A percentile compares a stretch with the other conserved stretches of the same genome.
These are phyloP conservation scores for Xanthoparmelia taractica DNA, from an alignment of 495 filamentous ascomycete species.

Conservation along the genomic window DNA sequence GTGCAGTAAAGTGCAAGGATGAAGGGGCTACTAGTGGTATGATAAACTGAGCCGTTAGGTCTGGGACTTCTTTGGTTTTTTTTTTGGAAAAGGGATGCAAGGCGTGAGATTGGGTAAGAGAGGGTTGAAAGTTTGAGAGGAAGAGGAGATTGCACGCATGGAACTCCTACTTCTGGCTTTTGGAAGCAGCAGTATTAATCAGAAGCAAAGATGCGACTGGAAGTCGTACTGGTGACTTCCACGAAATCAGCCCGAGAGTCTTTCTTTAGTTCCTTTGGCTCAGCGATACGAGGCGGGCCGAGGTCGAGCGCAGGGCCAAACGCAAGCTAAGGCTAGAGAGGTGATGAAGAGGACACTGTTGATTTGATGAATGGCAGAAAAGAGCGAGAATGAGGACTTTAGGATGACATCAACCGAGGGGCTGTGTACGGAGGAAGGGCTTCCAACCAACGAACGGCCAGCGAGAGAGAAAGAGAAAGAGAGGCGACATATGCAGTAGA, in stretches of 20 bases:
- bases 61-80: too few relatives aligned
- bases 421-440: constrained; percentile 5
- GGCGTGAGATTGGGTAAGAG: not conserved
- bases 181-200: not conserved
- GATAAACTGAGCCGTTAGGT: constrained; percentile 2
- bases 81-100: not conserved
- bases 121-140: not conserved
- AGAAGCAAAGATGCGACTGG: not conserved
- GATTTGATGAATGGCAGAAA: constrained; percentile 1
- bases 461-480: not conserved
- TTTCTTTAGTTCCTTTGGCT: constrained; percentile 3
- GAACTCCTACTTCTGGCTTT: not conserved
- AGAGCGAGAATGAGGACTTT: not conserved
- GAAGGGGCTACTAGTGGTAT: constrained; percentile 1
- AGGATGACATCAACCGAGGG: constrained; percentile 10
- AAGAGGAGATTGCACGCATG: not conserved
- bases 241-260: not conserved
- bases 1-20: constrained; percentile 7
- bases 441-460: not conserved
- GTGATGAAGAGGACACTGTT: constrained; percentile 1
- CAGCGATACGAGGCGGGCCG: constrained; percentile 20
- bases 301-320: constrained; percentile 15
- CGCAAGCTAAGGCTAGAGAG: not conserved
- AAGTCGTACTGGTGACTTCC: not conserved
- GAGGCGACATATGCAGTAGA: not conserved